Base-by-base conservation (phyloP, 1,139 yeast species). In the Geotrichum citri-aurantii region DNA sequence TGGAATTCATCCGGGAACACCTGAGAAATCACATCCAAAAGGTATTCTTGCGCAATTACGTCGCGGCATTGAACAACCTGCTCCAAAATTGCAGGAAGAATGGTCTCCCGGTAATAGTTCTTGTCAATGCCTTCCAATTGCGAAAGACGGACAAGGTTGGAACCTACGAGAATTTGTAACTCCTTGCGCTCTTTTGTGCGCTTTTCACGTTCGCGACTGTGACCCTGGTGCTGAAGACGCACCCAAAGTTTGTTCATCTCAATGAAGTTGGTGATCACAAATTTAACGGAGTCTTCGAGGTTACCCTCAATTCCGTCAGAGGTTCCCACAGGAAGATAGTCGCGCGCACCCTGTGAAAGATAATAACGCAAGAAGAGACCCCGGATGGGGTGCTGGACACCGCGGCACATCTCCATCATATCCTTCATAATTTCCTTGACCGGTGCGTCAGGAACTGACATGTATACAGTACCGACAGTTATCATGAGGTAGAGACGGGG, bases 191-290 rank as follows among this genome's bases (percentile, higher is more conserved):
- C 99, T 62, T 79, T 80, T 33, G 80, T 82, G 57, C 98, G 79
- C 69, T 86, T 81, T 54, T 80, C 84, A 51, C 92, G 80, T 66
- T 93, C 97, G 42, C 89, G 81, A 1, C 95, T 83, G 64, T 91
- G 97, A 0, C 99, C 99, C 71, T 91, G 97, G 70, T 92, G 97
- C 74, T 93, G 98, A 63, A 91, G 77, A 58, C 99, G 80, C 1
- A 95, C 98, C 99, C 99, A 93, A 54, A 93, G 77, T 71, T 95
- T 93, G 75, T 95, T 93, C 99, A 93, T 93, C 71, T 93, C 99
- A 62, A 92, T 85, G 71, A 93, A 95, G 71, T 93, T 95, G 37
- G 88, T 82, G 59, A 90, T 80, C 51, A 92, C 81, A 68, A 92
- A 92, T 56, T 81, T 81, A 33, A 86, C 81, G 50, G 93, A 79